Evolutionary conservation across 352 stramenopile species (phyloP).

Genomic region (Phytophthora pluvialis): DNA sequence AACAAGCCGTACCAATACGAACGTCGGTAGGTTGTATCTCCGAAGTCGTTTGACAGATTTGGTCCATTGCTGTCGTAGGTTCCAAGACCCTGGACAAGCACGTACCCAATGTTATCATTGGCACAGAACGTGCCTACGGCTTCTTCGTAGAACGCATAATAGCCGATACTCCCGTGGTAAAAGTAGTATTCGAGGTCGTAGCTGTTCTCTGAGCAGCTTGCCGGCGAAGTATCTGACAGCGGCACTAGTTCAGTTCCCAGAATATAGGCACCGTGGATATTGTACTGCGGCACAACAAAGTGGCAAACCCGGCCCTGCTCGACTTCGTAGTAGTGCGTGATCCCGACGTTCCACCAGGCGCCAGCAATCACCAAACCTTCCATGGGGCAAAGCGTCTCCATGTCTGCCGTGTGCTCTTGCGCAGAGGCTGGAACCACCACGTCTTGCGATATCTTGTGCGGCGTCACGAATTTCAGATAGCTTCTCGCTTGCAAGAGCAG

Average conservation of each 20-base stretch:
- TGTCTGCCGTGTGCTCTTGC: slow-evolving; percentile 13
- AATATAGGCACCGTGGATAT: slow-evolving; percentile 33
- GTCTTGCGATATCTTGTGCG: slow-evolving; percentile 36
- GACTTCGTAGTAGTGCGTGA: slow-evolving; percentile 35
- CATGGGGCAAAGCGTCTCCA: slow-evolving; percentile 28
- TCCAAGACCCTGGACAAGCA: slow-evolving; percentile 30
- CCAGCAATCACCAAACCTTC: slow-evolving; percentile 35
- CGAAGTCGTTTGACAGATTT: slow-evolving; percentile 20
- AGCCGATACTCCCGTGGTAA: slow-evolving; percentile 38
- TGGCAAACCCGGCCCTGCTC: slow-evolving; percentile 26
- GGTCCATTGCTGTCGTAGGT: slow-evolving; percentile 37
- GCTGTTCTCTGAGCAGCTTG: slow-evolving; percentile 14
- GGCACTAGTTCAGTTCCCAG: slow-evolving; percentile 16
- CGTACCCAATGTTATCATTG: slow-evolving; percentile 38
- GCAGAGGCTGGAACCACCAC: slow-evolving; percentile 20
- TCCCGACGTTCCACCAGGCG: slow-evolving; percentile 35
- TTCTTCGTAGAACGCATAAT: slow-evolving; percentile 42
- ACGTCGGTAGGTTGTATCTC: slow-evolving; percentile 20
- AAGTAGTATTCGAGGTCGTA: slow-evolving; percentile 44
- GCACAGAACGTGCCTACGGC: slow-evolving; percentile 27
- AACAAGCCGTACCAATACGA: slow-evolving; percentile 40
- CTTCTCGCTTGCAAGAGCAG: slow-evolving; percentile 33
- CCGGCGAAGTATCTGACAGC: slow-evolving; percentile 6
- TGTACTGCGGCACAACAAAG: slow-evolving; percentile 40
- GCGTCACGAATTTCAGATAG: slow-evolving; percentile 40